Conservation (phyloP, 2,329 filamentous ascomycete genomes). For the Stemphylium vesicarium region DNA sequence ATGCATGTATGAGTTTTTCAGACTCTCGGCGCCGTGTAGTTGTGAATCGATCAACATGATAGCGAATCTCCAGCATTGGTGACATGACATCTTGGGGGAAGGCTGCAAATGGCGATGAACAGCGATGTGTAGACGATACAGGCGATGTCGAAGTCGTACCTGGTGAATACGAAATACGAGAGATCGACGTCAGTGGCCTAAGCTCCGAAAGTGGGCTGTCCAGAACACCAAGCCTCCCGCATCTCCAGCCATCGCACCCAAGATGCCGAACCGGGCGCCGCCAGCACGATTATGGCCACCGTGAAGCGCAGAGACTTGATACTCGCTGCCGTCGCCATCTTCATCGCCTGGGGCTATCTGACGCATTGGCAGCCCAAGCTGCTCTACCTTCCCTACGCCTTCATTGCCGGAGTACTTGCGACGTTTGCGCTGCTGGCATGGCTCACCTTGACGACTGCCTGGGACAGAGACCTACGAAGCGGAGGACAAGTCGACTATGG, state of each 20-base stretch:
- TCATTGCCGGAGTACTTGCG: constrained; percentile 70
- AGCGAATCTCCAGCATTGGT: background rate
- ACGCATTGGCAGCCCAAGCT: constrained; percentile 82
- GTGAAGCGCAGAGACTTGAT: constrained; percentile 72
- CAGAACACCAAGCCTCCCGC: constrained; percentile 25
- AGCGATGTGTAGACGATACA: no score
- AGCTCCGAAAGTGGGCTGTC: constrained; percentile 23
- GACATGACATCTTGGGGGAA: no score
- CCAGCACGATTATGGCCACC: constrained; percentile 70
- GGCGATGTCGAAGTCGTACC: background rate
- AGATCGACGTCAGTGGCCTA: constrained; percentile 28
- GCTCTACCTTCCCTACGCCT: constrained; percentile 85
- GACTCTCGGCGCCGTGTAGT: background rate
- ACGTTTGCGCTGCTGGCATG: constrained; percentile 63
- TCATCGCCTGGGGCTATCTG: constrained; percentile 87
- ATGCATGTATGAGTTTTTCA: background rate
- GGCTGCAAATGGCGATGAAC: no score
- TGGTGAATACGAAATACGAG: constrained; percentile 13
- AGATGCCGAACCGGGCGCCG: constrained; percentile 46
- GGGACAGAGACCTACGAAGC: constrained; percentile 52
- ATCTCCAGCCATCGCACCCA: constrained; percentile 26
- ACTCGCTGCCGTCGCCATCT: constrained; percentile 70
- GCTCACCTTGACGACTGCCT: constrained; percentile 66
- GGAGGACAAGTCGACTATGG: constrained; percentile 51
- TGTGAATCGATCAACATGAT: background rate